These are phyloP conservation scores for Tylopilus subfusipes DNA, from an alignment of 768 basidiomycete species.

Conservation along the genomic window DNA sequence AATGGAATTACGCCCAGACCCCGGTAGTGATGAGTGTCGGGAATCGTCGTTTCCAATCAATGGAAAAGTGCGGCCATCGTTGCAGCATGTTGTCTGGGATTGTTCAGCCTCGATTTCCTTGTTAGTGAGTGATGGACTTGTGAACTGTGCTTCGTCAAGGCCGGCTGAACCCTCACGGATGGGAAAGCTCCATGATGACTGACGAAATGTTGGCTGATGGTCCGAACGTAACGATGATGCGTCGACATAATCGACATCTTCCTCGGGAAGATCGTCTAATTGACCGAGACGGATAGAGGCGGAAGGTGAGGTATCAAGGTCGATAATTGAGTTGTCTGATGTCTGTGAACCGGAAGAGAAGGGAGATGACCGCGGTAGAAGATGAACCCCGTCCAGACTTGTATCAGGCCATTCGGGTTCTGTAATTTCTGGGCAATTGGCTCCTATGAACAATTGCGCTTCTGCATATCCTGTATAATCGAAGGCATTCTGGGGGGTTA, in stretches of 20 bases:
- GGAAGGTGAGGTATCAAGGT: conserved; percentile 25
- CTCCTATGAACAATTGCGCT: background rate
- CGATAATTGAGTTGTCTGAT: conserved; percentile 16
- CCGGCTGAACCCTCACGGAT: background rate
- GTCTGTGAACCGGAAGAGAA: conserved; percentile 12
- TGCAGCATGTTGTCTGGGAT: background rate
- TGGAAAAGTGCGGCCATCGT: background rate
- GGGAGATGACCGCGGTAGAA: conserved; percentile 26
- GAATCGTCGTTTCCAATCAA: background rate
- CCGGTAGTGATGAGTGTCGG: background rate
- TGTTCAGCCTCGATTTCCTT: background rate
- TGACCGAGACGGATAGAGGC: background rate
- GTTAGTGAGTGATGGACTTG: background rate
- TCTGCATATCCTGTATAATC: conserved; percentile 3
- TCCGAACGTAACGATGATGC: background rate
- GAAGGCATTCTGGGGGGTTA: background rate
- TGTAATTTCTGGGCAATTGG: background rate
- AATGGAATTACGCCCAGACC: background rate
- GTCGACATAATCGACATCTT: background rate
- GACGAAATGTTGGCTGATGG: background rate
- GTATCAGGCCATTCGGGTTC: background rate
- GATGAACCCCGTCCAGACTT: background rate
- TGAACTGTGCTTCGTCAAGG: background rate
- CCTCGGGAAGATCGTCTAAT: background rate
- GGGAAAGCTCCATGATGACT: background rate